Evolutionary conservation across 2,329 filamentous ascomycete genomes (phyloP).

Genomic region (Nothophaeocryptopus gaeumannii): DNA sequence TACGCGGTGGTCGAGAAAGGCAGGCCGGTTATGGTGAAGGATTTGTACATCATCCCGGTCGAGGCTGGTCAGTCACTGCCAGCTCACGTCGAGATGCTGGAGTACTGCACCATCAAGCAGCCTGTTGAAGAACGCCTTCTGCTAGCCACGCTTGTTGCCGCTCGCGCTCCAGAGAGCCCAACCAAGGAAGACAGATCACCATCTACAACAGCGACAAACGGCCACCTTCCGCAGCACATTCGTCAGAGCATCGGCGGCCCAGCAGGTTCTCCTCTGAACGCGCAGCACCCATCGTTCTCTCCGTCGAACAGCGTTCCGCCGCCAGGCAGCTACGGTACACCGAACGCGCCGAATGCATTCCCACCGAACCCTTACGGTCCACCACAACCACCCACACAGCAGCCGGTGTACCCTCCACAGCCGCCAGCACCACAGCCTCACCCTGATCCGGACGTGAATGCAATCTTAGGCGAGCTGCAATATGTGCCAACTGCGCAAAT

Average conservation of each 20-base stretch:
- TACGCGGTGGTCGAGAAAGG: conserved; percentile 81
- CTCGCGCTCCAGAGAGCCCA: conserved; percentile 51
- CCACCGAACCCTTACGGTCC: conserved; percentile 40
- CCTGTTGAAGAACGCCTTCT: conserved; percentile 72
- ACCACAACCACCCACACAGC: conserved; percentile 35
- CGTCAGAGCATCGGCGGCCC: conserved; percentile 27
- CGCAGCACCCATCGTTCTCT: conserved; percentile 41
- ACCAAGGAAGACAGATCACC: conserved; percentile 27
- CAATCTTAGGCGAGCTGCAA: conserved; percentile 45
- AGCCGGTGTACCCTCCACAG: conserved; percentile 33
- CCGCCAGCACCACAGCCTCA: conserved; percentile 24
- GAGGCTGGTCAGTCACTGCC: conserved; percentile 69
- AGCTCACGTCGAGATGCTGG: conserved; percentile 84
- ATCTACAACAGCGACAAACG: conserved; percentile 21
- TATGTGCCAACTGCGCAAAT: conserved; percentile 41
- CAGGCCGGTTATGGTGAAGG: conserved; percentile 63
- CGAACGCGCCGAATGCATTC: conserved; percentile 24
- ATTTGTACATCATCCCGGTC: conserved; percentile 88
- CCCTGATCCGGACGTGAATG: conserved; percentile 37
- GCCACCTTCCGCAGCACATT: conserved; percentile 22
- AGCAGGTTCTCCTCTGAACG: conserved; percentile 36
- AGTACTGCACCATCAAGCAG: conserved; percentile 74
- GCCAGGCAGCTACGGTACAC: conserved; percentile 24
- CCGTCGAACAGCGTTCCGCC: conserved; percentile 32
- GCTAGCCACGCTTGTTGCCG: conserved; percentile 80